Evolutionary conservation across 1,284 basidiomycete genomes (phyloP).

Genomic region (Ganoderma lingzhi): DNA sequence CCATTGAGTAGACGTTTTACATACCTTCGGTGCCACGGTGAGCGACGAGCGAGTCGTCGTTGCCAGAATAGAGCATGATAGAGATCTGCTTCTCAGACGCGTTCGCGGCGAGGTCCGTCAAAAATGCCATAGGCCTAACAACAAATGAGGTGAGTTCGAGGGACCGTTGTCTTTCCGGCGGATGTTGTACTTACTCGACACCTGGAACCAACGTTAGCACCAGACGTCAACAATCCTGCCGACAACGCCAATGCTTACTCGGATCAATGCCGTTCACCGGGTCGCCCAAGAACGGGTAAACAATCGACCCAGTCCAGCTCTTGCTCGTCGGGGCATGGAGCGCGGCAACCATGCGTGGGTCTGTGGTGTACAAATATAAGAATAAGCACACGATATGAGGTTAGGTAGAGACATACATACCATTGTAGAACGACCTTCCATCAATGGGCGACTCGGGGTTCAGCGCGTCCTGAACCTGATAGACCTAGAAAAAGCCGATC

Average conservation of each 20-base stretch:
- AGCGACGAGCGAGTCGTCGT: slow-evolving; percentile 40
- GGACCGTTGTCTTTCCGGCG: neutral
- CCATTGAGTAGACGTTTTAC: slow-evolving; percentile 17
- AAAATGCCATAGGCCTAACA: slow-evolving; percentile 41
- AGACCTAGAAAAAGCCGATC: slow-evolving; percentile 32
- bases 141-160: slow-evolving; percentile 11
- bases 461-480: slow-evolving; percentile 46
- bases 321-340: slow-evolving; percentile 75
- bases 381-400: neutral
- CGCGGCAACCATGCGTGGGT: slow-evolving; percentile 60
- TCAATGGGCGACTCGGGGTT: slow-evolving; percentile 45
- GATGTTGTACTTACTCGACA: slow-evolving; percentile 50
- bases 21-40: slow-evolving; percentile 58
- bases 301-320: slow-evolving; percentile 54
- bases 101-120: slow-evolving; percentile 40
- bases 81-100: slow-evolving; percentile 33
- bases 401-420: slow-evolving; percentile 49
- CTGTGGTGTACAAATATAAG: neutral
- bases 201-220: slow-evolving; percentile 41
- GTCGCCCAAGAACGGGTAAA: slow-evolving; percentile 41
- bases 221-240: neutral
- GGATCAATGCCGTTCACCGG: slow-evolving; percentile 47
- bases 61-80: slow-evolving; percentile 41
- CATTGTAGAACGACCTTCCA: slow-evolving; percentile 60
- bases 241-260: slow-evolving; percentile 46